Base-by-base conservation (phyloP, 2,329 filamentous ascomycete genomes). In the Aureobasidium sp. region DNA sequence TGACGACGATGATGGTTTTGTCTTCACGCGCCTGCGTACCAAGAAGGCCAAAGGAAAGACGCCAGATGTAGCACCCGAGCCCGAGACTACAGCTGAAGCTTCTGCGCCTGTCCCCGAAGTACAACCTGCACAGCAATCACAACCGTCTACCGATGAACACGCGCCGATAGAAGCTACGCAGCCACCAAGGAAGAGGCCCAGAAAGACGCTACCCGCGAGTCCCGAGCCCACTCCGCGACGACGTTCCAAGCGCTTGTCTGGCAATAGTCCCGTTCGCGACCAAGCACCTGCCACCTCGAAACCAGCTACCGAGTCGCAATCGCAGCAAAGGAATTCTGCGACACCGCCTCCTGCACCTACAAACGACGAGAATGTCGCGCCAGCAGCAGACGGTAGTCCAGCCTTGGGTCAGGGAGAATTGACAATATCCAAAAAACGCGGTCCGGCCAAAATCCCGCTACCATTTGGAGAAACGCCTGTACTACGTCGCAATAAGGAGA, bases 381-480 rank as follows among this genome's bases (percentile, higher is more conserved):
- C 57, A 5, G 45, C 57, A 41, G 45, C 57, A 30, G 34, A 59
- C 14, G 21, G 29, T 27, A 50, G 57, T 45, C 57, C 57, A 2
- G 57, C 57, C 14, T 27, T 42, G 36, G 57, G 50, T 21, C 44
- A 49, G 21, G 57, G 57, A 16, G 45, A 50, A 16, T 42, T 59
- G 57, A 59, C 57, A 30, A 71, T 76, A 25, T 70, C 74, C 58
- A 79, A 79, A 68, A 76, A 76, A 68, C 76, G 77, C 50, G 67
- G 63, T 63, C 62, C 66, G 14, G 81, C 83, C 62, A 90, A 90
- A 68, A 95, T 97, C 64, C 82, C 90, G 55, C 79, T 97, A 10
- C 92, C 92, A 1, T 89, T 95, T 72, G 91, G 90, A 68, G 93
- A 97, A 72, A 97, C 93, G 14, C 93, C 93, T 0, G 85, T 97